Evolutionary conservation across 2,329 filamentous ascomycete species (phyloP).

Genomic region (Nectriaceae sp.): DNA sequence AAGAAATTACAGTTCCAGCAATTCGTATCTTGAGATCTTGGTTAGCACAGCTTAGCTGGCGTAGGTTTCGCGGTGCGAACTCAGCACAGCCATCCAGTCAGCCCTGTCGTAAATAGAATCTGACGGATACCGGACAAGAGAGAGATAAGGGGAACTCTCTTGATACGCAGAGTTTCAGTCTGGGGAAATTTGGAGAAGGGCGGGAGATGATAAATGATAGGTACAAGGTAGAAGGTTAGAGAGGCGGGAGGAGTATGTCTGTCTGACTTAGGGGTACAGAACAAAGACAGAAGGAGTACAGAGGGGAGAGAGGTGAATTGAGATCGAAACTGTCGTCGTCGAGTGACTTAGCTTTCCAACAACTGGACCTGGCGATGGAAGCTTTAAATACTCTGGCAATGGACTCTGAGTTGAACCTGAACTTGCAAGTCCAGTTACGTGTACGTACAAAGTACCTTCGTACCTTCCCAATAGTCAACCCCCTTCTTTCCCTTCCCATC

Average conservation of each 20-base stretch:
- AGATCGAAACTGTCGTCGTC: constrained; percentile 13
- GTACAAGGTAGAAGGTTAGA: background rate
- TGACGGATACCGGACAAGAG: constrained; percentile 19
- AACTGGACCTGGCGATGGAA: constrained; percentile 29
- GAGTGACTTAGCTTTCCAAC: constrained; percentile 24
- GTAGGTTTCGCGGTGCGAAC: constrained; percentile 24
- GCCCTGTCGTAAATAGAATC: constrained; percentile 33
- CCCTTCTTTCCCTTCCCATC: background rate
- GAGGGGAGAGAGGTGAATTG: constrained; percentile 8
- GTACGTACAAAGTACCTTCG: background rate
- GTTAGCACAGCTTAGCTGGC: constrained; percentile 29
- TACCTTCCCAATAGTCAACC: background rate
- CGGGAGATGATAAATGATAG: background rate
- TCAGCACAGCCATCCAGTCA: constrained; percentile 34
- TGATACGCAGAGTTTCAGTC: constrained; percentile 22
- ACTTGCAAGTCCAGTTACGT: constrained; percentile 5
- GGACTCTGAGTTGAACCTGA: background rate
- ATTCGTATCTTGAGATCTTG: constrained; percentile 24
- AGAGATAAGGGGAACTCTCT: constrained; percentile 31
- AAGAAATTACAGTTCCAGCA: constrained; percentile 9
- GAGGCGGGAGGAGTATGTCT: constrained; percentile 13
- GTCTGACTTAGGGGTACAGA: constrained; percentile 12
- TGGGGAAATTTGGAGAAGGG: background rate
- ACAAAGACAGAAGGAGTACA: constrained; percentile 8
- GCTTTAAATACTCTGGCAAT: constrained; percentile 28